phyloP scores from a whole-genome alignment of 78 protist genomes.

The Dictyostelium purpureum region DNA sequence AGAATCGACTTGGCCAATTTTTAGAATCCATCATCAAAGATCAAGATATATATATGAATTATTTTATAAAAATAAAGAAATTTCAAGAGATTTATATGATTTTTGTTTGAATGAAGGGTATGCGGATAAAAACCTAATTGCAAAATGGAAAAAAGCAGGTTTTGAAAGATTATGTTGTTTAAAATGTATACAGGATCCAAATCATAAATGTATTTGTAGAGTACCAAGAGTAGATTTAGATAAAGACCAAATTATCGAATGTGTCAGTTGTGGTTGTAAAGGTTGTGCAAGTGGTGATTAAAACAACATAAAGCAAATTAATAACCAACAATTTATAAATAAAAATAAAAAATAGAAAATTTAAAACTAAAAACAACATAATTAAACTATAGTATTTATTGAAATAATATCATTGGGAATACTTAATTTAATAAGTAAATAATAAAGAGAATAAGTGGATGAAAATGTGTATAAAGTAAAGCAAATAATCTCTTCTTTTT shows the following conservation, averaged over 20 bases:
- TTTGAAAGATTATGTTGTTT: conserved; percentile 95
- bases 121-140: conserved; percentile 94
- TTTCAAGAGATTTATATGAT: conserved; percentile 91
- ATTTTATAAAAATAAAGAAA: conserved; percentile 83
- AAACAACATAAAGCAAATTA: too few relatives aligned
- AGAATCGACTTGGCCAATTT: conserved; percentile 90
- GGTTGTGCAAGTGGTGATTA: conserved; percentile 88
- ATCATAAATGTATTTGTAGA: conserved; percentile 91
- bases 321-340: too few relatives aligned
- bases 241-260: conserved; percentile 77
- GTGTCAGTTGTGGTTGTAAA: conserved; percentile 88
- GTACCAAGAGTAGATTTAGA: conserved; percentile 66
- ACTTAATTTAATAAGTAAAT: too few relatives aligned
- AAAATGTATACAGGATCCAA: conserved; percentile 87
- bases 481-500: too few relatives aligned
- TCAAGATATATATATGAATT: conserved; percentile 87
- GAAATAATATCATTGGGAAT: too few relatives aligned
- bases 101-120: conserved; percentile 84
- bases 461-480: too few relatives aligned
- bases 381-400: too few relatives aligned
- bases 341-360: too few relatives aligned
- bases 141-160: conserved; percentile 98
- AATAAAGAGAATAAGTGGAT: too few relatives aligned
- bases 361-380: too few relatives aligned
- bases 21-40: conserved; percentile 89